phyloP scores from a whole-genome alignment of 495 filamentous ascomycete genomes.

The Hypoxylon cercidicola region DNA sequence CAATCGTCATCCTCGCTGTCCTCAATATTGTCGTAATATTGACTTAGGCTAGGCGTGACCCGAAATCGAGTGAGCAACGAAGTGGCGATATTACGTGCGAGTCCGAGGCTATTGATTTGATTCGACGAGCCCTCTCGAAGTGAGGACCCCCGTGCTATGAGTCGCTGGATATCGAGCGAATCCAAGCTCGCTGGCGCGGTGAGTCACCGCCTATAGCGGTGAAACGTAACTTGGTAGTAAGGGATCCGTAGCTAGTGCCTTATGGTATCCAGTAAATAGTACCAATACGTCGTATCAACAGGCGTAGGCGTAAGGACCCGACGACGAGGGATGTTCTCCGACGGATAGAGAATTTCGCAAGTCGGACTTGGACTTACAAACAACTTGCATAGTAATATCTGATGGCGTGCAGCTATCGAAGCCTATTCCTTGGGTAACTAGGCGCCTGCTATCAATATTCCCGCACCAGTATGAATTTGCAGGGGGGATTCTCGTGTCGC shows the following conservation, averaged over 20 bases:
- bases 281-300: constrained; percentile 15
- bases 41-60: constrained; percentile 2
- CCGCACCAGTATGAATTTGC: constrained; percentile 19
- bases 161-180: constrained; percentile 22
- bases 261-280: constrained; percentile 16
- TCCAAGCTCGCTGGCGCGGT: constrained; percentile 22
- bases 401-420: constrained; percentile 32
- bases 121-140: constrained; percentile 23
- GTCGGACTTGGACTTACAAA: constrained; percentile 24
- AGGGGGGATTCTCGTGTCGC: constrained; percentile 15
- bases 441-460: constrained; percentile 23
- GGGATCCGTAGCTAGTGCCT: constrained; percentile 14
- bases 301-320: constrained; percentile 1
- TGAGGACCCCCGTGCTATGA: constrained; percentile 13
- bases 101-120: constrained; percentile 18
- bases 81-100: constrained; percentile 30
- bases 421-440: constrained; percentile 13
- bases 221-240: constrained; percentile 21
- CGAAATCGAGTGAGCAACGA: constrained; percentile 15
- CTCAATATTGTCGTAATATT: constrained; percentile 18
- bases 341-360: constrained; percentile 8
- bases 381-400: constrained; percentile 6
- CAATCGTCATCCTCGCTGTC: constrained; percentile 11
- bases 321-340: constrained; percentile 12
- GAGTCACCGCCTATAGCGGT: constrained; percentile 35